phyloP scores from a whole-genome alignment of 306 rosid genomes.

The Vicia villosa region DNA sequence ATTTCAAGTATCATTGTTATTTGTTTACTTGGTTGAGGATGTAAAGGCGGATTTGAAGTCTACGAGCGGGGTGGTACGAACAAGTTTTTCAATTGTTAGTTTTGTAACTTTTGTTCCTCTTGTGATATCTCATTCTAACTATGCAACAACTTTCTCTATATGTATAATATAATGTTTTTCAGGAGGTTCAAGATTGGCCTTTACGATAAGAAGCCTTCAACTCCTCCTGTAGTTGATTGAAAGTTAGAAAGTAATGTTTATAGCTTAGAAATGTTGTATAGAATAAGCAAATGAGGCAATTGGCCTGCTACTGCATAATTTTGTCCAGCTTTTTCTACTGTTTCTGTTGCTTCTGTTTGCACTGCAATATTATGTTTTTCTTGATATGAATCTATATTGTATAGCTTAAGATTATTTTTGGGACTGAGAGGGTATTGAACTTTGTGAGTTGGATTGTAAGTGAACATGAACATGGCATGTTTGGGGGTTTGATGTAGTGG shows the following conservation, averaged over 20 bases:
- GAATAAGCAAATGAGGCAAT: conserved; percentile 43
- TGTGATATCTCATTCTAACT: conserved; percentile 4
- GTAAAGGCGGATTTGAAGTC: conserved; percentile 57
- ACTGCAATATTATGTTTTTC: too few relatives aligned
- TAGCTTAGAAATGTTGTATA: conserved; percentile 47
- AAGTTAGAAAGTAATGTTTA: conserved; percentile 33
- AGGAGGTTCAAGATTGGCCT: conserved; percentile 76
- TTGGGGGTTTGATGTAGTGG: too few relatives aligned
- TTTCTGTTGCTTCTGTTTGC: too few relatives aligned
- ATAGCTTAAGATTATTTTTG: too few relatives aligned
- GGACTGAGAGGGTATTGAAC: too few relatives aligned
- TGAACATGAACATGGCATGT: too few relatives aligned
- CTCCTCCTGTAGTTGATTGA: conserved; percentile 32
- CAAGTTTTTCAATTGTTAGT: conserved; percentile 22
- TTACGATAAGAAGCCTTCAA: conserved; percentile 45
- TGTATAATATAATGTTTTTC: conserved; percentile 18
- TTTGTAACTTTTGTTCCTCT: not conserved
- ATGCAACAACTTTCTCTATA: not conserved
- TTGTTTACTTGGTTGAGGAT: too few relatives aligned
- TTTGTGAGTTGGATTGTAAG: too few relatives aligned
- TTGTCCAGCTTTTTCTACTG: too few relatives aligned
- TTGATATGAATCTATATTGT: too few relatives aligned
- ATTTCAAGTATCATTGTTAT: too few relatives aligned
- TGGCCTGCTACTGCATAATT: too few relatives aligned
- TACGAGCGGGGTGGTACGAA: conserved; percentile 71